Evolutionary conservation across 2,329 filamentous ascomycete species (phyloP), one percentile per base, ranked within the genome.

Genomic region (Penicillium aurantiogriseum): DNA sequence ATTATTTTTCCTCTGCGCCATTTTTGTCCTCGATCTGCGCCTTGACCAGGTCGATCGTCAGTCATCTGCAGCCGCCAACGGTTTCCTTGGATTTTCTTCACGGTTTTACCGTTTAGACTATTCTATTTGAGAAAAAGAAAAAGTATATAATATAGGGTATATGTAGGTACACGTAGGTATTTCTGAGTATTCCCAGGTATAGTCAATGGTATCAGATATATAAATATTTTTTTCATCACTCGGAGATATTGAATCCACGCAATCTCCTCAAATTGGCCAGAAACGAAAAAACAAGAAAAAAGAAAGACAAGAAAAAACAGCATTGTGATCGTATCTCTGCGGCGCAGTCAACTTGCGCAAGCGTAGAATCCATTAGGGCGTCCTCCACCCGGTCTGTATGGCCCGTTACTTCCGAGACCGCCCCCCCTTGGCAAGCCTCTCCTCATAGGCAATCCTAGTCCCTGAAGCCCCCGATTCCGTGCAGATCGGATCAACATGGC

Each of bases 401-500:
- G 54, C 35, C 49, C 48, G 54, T 43, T 47, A 9, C n/a, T 53
- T 56, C 54, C 43, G 54, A 53, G 21, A 47, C 49, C 44, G 35
- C 42, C 43, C 36, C 40, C 42, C 43, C 47, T 55, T 53, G 43
- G 42, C 49, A 56, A 56, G 48, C 43, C 42, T 52, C 48, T 46
- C 21, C 49, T 43, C 42, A 36, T 29, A 31, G 51, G 21, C 29
- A 25, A 25, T 56, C 19, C 54, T 50, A 33, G 51, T 51, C 50
- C 54, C 58, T 58, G 57, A 51, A 59, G 55, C 53, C 62, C 60
- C 60, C 63, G 58, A 56, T 59, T 60, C 62, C 56, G 62, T 66
- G 63, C 62, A 67, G 64, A 67, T 67, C 63, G 53, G 63, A 64
- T 67, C 63, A 65, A 59, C 60, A 57, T 54, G 59, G 50, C 54